Evolutionary conservation across 2,329 filamentous ascomycete genomes (phyloP).

Genomic region (Lecanicillium sp.): DNA sequence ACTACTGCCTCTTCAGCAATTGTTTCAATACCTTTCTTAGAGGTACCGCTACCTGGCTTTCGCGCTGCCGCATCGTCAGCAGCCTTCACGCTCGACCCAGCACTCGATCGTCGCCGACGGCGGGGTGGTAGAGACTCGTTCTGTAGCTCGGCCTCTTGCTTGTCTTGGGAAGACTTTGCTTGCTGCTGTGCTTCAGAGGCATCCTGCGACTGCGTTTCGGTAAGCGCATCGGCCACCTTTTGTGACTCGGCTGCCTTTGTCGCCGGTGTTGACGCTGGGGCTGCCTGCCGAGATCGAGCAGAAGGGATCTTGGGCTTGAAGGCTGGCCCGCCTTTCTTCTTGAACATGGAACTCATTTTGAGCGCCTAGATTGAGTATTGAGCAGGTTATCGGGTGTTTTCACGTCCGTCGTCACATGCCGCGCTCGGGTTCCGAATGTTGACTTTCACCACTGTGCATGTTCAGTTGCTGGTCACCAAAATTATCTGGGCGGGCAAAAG

Average conservation of each 20-base stretch:
- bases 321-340: slow-evolving; percentile 52
- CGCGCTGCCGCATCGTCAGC: neutral
- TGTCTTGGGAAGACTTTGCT: neutral
- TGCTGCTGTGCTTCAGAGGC: neutral
- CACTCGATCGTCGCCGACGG: slow-evolving; percentile 6
- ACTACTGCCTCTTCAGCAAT: neutral
- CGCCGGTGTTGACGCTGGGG: slow-evolving; percentile 22
- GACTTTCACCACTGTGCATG: neutral
- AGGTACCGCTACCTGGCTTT: neutral
- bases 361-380: neutral
- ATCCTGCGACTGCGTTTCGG: slow-evolving; percentile 8
- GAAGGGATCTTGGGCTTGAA: slow-evolving; percentile 64
- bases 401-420: slow-evolving; percentile 2
- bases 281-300: slow-evolving; percentile 41
- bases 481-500: slow-evolving; percentile 19
- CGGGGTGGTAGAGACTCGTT: slow-evolving; percentile 1
- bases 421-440: neutral
- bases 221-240: slow-evolving; percentile 9
- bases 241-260: slow-evolving; percentile 13
- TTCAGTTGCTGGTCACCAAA: slow-evolving; percentile 14
- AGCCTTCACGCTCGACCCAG: slow-evolving; percentile 1
- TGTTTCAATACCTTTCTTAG: neutral
- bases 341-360: slow-evolving; percentile 59
- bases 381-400: neutral
- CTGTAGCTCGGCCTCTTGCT: neutral